These are phyloP conservation scores for Hyphodiscus sp. DNA, from an alignment of 2,329 filamentous ascomycete genomes.

Conservation along the genomic window DNA sequence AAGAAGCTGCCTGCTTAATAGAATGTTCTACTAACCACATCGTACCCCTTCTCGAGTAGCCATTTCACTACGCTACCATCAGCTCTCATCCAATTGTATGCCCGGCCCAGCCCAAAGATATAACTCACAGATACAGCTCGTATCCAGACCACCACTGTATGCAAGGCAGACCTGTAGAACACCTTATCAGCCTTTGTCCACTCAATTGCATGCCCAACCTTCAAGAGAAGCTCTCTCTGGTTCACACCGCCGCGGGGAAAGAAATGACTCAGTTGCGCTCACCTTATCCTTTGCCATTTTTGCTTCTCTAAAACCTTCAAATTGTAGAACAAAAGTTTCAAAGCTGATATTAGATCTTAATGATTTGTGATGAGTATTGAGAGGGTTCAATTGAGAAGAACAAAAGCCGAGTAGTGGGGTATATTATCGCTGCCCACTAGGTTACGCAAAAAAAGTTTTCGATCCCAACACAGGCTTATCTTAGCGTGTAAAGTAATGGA, in stretches of 20 bases:
- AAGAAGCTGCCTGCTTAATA: neutral
- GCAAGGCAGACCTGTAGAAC: constrained; percentile 34
- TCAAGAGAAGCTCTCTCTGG: neutral
- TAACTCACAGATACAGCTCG: constrained; percentile 33
- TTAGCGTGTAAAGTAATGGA: no score
- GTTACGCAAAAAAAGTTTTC: neutral
- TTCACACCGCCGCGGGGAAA: neutral
- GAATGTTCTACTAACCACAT: constrained; percentile 21
- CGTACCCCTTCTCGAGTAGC: constrained; percentile 44
- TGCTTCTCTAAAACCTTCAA: constrained; percentile 1
- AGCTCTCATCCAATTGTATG: neutral
- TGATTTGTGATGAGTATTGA: neutral
- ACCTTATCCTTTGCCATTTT: constrained; percentile 27
- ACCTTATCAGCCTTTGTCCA: constrained; percentile 11
- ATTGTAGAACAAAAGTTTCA: neutral
- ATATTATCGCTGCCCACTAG: neutral
- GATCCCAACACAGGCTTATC: no score
- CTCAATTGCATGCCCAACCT: neutral
- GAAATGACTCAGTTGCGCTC: neutral
- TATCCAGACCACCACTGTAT: constrained; percentile 40
- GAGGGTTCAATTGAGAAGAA: neutral
- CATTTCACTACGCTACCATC: constrained; percentile 29
- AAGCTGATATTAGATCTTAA: neutral
- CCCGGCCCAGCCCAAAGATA: neutral
- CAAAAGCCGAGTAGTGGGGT: neutral